Conservation (phyloP, 1,284 basidiomycete species). For the Marasmius oreades region DNA sequence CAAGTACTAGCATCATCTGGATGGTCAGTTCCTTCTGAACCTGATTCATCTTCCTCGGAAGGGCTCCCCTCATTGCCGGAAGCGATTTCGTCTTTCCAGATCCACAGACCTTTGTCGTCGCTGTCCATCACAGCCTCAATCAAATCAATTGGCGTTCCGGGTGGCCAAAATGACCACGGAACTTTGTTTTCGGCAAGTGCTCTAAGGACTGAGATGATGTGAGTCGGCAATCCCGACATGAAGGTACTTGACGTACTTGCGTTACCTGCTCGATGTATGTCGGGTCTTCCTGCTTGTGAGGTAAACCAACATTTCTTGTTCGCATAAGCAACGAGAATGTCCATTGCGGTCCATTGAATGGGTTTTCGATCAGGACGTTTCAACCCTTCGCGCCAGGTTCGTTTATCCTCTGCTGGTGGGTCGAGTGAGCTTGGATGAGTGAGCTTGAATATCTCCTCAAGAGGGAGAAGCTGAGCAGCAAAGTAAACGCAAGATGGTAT, state of each 20-base stretch:
- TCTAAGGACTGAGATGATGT: slow-evolving; percentile 59
- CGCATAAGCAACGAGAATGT: slow-evolving; percentile 78
- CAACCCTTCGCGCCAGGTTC: slow-evolving; percentile 64
- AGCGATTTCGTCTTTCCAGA: slow-evolving; percentile 32
- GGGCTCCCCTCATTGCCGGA: slow-evolving; percentile 28
- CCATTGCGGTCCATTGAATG: slow-evolving; percentile 71
- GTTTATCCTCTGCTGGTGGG: slow-evolving; percentile 51
- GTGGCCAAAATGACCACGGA: slow-evolving; percentile 85
- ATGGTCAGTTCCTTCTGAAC: slow-evolving; percentile 18
- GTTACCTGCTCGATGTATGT: slow-evolving; percentile 86
- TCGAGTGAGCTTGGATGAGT: slow-evolving; percentile 41
- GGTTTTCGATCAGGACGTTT: slow-evolving; percentile 24
- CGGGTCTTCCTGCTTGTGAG: slow-evolving; percentile 85
- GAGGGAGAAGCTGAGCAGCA: slow-evolving; percentile 66
- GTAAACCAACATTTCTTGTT: slow-evolving; percentile 79
- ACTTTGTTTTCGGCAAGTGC: slow-evolving; percentile 76
- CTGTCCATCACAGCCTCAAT: slow-evolving; percentile 23
- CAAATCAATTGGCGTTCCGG: slow-evolving; percentile 33
- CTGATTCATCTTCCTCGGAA: slow-evolving; percentile 21
- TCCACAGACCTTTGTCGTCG: slow-evolving; percentile 52
- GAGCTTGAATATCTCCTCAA: slow-evolving; percentile 72
- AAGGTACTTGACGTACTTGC: slow-evolving; percentile 55
- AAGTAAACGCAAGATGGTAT: slow-evolving; percentile 35
- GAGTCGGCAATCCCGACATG: slow-evolving; percentile 4
- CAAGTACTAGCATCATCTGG: background rate